Evolutionary conservation across 1,284 basidiomycete species (phyloP).

Genomic region (Trametes sp.): DNA sequence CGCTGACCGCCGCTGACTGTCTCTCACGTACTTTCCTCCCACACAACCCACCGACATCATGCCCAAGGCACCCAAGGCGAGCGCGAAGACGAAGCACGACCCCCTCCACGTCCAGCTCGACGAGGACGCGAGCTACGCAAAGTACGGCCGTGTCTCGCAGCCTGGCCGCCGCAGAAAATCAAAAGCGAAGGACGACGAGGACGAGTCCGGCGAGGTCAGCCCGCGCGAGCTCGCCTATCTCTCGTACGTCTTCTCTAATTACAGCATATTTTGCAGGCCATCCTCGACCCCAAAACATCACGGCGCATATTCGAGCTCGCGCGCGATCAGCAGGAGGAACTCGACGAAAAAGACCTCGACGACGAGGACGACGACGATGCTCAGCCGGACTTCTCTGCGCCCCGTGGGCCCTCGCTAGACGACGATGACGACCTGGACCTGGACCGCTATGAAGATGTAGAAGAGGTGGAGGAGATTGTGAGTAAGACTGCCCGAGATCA

Average conservation of each 20-base stretch:
- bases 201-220: conserved; percentile 62
- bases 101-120: conserved; percentile 85
- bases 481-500: conserved; percentile 38
- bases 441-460: conserved; percentile 59
- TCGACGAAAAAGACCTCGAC: conserved; percentile 61
- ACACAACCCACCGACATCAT: conserved; percentile 45
- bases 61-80: conserved; percentile 65
- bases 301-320: conserved; percentile 93
- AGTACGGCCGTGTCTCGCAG: conserved; percentile 80
- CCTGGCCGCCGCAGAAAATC: conserved; percentile 79
- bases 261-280: conserved; percentile 53
- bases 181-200: conserved; percentile 54
- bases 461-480: conserved; percentile 67
- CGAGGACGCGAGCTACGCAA: conserved; percentile 76
- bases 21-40: conserved; percentile 3
- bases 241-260: neutral
- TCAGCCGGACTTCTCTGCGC: conserved; percentile 42
- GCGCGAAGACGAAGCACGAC: conserved; percentile 75
- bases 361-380: conserved; percentile 54
- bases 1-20: conserved; percentile 17
- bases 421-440: conserved; percentile 55
- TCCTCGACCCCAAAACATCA: conserved; percentile 88
- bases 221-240: neutral
- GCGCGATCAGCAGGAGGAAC: conserved; percentile 92
- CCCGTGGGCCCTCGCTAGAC: conserved; percentile 43